phyloP scores from a whole-genome alignment of 208 protist species.

The Acanthamoeba culbertsoni region DNA sequence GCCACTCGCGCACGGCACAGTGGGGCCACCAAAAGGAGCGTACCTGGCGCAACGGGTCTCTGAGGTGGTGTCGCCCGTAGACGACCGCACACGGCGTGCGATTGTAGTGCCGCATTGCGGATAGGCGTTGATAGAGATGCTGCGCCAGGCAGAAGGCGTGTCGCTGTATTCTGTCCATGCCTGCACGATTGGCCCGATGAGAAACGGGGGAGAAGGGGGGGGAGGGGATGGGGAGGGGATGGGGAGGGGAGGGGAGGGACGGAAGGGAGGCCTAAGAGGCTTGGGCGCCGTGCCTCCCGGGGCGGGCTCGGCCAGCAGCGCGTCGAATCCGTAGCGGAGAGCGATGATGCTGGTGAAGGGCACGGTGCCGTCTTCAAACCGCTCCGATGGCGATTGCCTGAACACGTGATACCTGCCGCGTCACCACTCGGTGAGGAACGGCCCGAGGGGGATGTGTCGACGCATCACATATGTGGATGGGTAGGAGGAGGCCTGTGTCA shows the following conservation, averaged over 20 bases:
- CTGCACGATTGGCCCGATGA: too few relatives aligned
- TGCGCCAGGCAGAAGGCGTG: slow-evolving; percentile 67
- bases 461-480: background rate
- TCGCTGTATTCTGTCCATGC: slow-evolving; percentile 67
- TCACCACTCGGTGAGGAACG: slow-evolving; percentile 15
- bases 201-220: background rate
- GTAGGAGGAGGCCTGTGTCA: background rate
- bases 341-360: slow-evolving; percentile 74
- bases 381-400: background rate
- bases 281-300: background rate
- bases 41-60: background rate
- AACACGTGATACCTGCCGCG: slow-evolving; percentile 36
- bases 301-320: slow-evolving; percentile 28
- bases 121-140: slow-evolving; percentile 61
- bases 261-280: background rate
- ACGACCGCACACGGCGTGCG: slow-evolving; percentile 27
- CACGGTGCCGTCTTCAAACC: slow-evolving; percentile 81
- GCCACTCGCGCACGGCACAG: background rate
- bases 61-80: slow-evolving; percentile 55
- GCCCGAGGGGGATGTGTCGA: too few relatives aligned
- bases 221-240: background rate
- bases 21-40: background rate
- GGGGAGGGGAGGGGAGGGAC: background rate
- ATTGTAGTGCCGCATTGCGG: slow-evolving; percentile 65
- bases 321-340: slow-evolving; percentile 73